Evolutionary conservation across 495 filamentous ascomycete species (phyloP), one percentile per base, ranked within the genome.

Genomic region (Annulohypoxylon bovei): DNA sequence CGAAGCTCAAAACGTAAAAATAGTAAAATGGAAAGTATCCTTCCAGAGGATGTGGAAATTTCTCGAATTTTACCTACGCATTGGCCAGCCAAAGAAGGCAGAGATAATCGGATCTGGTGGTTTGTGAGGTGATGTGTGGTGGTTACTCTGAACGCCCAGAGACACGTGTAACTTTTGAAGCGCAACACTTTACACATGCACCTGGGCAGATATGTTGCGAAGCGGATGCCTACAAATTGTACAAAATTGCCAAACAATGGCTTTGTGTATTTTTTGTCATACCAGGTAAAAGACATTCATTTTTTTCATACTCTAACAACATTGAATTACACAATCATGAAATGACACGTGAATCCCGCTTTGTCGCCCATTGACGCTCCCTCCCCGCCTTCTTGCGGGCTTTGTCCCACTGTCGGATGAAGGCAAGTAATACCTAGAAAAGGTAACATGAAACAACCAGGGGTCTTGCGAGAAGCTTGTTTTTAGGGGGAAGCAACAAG

Each of bases 271-370:
- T 42, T 4, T 42, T 71, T 71, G 68, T 71, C 52, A 37, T 63
- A 62, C 68, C 16, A 35, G 42, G 40, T 62, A 56, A 62, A 71
- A 66, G 40, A 57, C 58, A 67, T 62, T 49, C 37, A 58, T 67
- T 63, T 33, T 63, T 33, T 62, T 23, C 57, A 65, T 55, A 23
- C 46, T 35, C 56, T 57, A 56, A 61, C 39, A 33, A 40, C 37
- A 40, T 40, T 18, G n/a, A 18, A 53, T 56, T 20, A 55, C 46
- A 71, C 50, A 66, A 71, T 62, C 44, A 59, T 47, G 11, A 54
- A 64, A 46, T 67, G 53, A 67, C 58, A 67, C 68, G 44, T 71
- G 52, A 61, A 65, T 59, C 55, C 61, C 56, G 47, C 55, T 65
- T 70, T 65, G 67, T 65, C 33, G 32, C 33, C 40, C 47, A 56